Base-by-base conservation (phyloP, 768 basidiomycete genomes). In the Cantharellus anzutake region DNA sequence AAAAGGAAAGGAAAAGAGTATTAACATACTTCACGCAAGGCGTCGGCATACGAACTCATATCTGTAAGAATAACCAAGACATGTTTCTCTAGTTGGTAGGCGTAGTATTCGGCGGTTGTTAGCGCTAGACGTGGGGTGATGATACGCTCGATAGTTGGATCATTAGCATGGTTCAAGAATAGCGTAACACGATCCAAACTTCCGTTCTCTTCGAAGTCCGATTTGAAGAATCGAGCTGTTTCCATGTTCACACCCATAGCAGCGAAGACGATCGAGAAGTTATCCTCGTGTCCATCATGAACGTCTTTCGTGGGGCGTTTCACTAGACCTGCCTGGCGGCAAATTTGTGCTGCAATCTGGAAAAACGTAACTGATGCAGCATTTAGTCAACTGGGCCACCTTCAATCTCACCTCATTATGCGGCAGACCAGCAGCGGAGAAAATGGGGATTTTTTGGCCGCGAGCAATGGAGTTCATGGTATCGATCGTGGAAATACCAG, bases 221-320 rank as follows among this genome's bases (percentile, higher is more conserved):
- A 88, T 72, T 94, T 93, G 86, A 99, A 99, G 78, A 96, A 99
- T 58, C 94, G 83, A 55, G 96, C 96, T 3, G 96, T 98, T 72
- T 99, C 96, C 92, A 96, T 96, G 76, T 99, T 99, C 61, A 94
- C 96, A 79, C 96, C 96, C 96, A 99, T 98, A 44, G 96, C 96
- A 60, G 93, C 96, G 70, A 98, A 99, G 55, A 98, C 96, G 68
- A 99, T 93, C 55, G 91, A 94, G 79, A 99, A 99, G 73, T 99
- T 99, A 75, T 99, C 94, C 76, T 96, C 94, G 73, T 98, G 94
- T 60, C 92, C 94, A 68, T 99, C 96, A 68, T 93, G 93, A 14
- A 94, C 92, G 67, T 88, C 91, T 72, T 98, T 98, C 53, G 88
- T 91, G 4, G 96, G 94, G 52, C 92, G 78, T 73, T 91, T 92